Percentiles rank a stretch among this genome's conserved stretches.
Conservation (phyloP, 148 eudicot species). For the Rhododendron kiyosumense region DNA sequence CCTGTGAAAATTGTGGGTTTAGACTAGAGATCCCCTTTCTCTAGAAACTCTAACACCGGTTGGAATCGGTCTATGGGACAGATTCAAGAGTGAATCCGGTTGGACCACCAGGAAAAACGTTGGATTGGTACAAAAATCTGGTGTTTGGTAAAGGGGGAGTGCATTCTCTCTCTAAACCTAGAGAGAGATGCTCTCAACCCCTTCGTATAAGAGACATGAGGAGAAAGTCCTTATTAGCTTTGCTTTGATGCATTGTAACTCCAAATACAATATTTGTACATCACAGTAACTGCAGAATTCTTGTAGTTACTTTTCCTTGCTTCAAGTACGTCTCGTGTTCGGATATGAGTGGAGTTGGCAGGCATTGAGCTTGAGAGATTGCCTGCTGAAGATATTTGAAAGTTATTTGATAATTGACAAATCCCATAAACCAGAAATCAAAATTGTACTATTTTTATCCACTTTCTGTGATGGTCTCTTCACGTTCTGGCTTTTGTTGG, state of each 20-base stretch:
- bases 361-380: conserved; percentile 4
- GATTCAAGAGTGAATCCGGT: too few species aligned
- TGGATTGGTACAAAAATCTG: too few species aligned
- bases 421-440: conserved; percentile 47
- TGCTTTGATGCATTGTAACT: neutral
- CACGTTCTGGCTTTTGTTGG: conserved; percentile 16
- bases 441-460: conserved; percentile 27
- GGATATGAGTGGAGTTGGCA: neutral
- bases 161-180: too few species aligned
- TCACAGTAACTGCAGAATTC: neutral
- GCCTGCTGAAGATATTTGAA: conserved; percentile 21
- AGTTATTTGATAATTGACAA: conserved; percentile 22
- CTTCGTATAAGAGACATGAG: too few species aligned
- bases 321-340: neutral
- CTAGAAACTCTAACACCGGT: too few species aligned
- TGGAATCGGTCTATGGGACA: too few species aligned
- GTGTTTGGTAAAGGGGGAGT: too few species aligned
- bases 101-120: too few species aligned
- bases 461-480: conserved; percentile 23
- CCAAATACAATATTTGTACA: neutral
- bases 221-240: too few species aligned
- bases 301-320: neutral
- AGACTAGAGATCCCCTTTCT: too few species aligned
- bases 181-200: too few species aligned
- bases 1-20: too few species aligned